Evolutionary conservation across 2,329 filamentous ascomycete genomes (phyloP).

Genomic region (Botryotinia calthae): DNA sequence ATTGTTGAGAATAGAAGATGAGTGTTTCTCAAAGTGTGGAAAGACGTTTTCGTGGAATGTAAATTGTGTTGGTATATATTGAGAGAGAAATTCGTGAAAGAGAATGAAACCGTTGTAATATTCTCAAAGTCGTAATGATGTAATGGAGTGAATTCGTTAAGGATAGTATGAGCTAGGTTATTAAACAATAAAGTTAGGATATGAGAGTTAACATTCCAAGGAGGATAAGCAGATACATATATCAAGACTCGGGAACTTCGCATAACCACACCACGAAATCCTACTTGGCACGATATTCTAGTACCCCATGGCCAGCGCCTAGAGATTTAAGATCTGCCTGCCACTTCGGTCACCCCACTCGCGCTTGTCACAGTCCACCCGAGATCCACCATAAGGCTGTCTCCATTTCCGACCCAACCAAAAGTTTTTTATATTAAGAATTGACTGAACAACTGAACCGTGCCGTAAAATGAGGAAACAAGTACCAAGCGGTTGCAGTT

Average conservation of each 20-base stretch:
- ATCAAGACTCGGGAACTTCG: background rate
- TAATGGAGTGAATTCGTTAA: slow-evolving; percentile 2
- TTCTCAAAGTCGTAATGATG: background rate
- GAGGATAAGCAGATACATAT: slow-evolving; percentile 6
- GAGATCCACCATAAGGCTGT: slow-evolving; percentile 16
- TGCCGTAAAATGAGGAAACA: background rate
- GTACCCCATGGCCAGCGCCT: slow-evolving; percentile 11
- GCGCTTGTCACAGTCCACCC: slow-evolving; percentile 13
- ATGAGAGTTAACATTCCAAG: background rate
- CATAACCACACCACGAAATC: background rate
- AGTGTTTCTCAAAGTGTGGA: background rate
- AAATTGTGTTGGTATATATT: background rate
- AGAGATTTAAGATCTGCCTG: slow-evolving; percentile 11
- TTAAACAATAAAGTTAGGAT: slow-evolving; percentile 12
- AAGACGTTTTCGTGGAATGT: background rate
- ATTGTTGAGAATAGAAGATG: background rate
- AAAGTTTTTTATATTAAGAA: background rate
- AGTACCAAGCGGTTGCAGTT: slow-evolving; percentile 8
- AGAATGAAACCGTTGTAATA: background rate
- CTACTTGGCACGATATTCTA: background rate
- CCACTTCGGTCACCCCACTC: background rate
- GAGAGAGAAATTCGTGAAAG: background rate
- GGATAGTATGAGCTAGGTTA: background rate
- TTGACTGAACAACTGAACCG: background rate
- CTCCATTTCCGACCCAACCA: slow-evolving; percentile 11